Evolutionary conservation across 495 filamentous ascomycete species (phyloP).

Genomic region (Saxophila tyrrhenica): DNA sequence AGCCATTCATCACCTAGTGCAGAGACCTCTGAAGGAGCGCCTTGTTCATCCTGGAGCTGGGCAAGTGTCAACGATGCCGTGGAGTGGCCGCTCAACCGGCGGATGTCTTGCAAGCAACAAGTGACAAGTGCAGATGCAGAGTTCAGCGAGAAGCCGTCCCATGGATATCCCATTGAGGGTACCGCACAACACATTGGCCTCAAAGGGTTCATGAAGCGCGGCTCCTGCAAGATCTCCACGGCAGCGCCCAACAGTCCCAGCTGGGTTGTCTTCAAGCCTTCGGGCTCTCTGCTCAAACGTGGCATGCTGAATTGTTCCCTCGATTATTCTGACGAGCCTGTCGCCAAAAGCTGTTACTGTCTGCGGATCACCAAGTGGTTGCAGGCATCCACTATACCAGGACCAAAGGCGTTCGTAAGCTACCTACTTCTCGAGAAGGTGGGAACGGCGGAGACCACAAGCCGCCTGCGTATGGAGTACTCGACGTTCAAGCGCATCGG

Average conservation of each 20-base stretch:
- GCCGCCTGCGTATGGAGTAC: no score
- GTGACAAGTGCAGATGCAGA: no score
- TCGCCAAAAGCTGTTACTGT: not conserved
- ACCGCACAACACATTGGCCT: not conserved
- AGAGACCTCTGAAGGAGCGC: no score
- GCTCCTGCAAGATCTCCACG: not conserved
- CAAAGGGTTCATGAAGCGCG: not conserved
- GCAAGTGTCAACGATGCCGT: not conserved
- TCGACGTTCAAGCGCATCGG: not conserved
- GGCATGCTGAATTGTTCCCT: not conserved
- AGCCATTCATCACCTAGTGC: no score
- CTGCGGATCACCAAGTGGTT: not conserved
- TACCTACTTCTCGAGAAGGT: not conserved
- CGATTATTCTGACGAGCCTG: not conserved
- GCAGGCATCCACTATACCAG: not conserved
- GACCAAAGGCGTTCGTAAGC: no score
- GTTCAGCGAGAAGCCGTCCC: not conserved
- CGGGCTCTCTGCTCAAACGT: not conserved
- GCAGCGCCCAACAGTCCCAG: not conserved
- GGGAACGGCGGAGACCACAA: no score
- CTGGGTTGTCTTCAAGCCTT: not conserved
- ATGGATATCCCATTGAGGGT: not conserved
- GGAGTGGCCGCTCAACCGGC: not conserved
- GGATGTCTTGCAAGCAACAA: no score
- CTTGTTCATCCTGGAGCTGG: no score